phyloP scores from a whole-genome alignment of 148 eudicot genomes.

The Mesembryanthemum crystallinum region DNA sequence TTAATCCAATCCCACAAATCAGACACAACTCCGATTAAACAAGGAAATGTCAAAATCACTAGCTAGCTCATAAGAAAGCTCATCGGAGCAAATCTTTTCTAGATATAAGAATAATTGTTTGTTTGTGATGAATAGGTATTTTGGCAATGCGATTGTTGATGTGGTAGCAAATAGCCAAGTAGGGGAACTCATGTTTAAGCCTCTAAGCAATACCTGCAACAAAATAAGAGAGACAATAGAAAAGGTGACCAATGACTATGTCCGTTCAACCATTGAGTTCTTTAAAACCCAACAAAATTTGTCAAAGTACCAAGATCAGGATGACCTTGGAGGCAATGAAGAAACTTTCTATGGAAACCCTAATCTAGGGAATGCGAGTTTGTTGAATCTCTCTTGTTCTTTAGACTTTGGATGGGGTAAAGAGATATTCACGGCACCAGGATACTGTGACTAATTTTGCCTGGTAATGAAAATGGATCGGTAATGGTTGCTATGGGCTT shows the following conservation, averaged over 20 bases:
- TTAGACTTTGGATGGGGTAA: slow-evolving; percentile 29
- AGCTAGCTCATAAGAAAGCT: no score
- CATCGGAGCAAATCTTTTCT: no score
- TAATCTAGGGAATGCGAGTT: background rate
- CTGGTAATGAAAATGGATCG: slow-evolving; percentile 37
- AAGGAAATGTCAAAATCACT: no score
- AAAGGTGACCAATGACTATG: background rate
- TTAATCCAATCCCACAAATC: no score
- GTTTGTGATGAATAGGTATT: background rate
- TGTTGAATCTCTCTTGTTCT: slow-evolving; percentile 10
- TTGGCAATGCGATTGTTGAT: slow-evolving; percentile 9
- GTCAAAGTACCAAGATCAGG: background rate
- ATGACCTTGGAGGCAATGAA: background rate
- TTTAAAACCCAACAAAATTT: background rate
- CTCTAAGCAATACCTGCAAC: background rate
- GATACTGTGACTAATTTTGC: slow-evolving; percentile 21
- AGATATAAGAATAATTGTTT: no score
- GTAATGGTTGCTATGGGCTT: slow-evolving; percentile 37
- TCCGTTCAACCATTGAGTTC: background rate
- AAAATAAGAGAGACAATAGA: background rate
- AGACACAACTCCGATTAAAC: no score
- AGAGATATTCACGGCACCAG: slow-evolving; percentile 15
- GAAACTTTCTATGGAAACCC: slow-evolving; percentile 20
- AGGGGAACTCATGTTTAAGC: background rate
- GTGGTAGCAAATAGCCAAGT: background rate